Evolutionary conservation across 108 stramenopile species (phyloP), one percentile per base, ranked within the genome.

Genomic region (Skeletonema menzelii): DNA sequence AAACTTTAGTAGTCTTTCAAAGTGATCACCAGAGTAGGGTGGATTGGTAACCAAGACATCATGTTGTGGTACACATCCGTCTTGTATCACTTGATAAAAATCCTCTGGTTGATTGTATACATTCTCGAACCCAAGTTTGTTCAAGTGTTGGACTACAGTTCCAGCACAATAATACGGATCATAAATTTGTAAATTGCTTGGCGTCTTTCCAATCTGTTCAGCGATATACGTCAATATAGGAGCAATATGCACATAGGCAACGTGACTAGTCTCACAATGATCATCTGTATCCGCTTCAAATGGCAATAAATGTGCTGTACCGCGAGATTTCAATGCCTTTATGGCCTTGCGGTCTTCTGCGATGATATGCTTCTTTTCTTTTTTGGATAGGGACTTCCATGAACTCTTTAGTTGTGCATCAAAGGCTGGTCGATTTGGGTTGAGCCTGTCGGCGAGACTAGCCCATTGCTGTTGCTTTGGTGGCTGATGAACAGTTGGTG

Each of bases 161-260:
- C 95, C 95, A 56, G 84, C 87, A 65, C 95, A 96, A 71, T 79
- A 96, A 72, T 93, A 96, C 0, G 94, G 94, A 82, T 96, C 95
- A 77, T 96, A 96, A 46, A 95, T 88, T 4, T 14, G 24, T 60
- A 94, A 22, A 20, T 20, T 22, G 65, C 2, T 76, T 42, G 14
- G 31, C 24, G 19, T 53, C 55, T 78, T 90, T n/a, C 83, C 85
- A 24, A 91, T 37, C 20, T 4, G 22, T 27, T 12, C 34, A 15
- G 84, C 74, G 10, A 95, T 44, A 13, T 32, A 55, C 5, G 61
- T 42, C 27, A 96, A 75, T 13, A 90, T 30, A 8, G 87, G 83
- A 8, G 77, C 60, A 3, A 95, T 37, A 64, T 96, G 78, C 35
- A 27, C 60, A 66, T 94, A 96, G 7, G 95, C 93, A 34, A 67